phyloP scores from a whole-genome alignment of 805 yeast genomes.

The fission yeast (Schizosaccharomyces pombe) region ASM294v3 CU329670.1:4332501-4333000 shows the following conservation, averaged over 20 bases:
- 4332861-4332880: slow-evolving; percentile 3
- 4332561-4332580: slow-evolving; percentile 57
- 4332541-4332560: slow-evolving; percentile 57
- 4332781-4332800: not conserved
- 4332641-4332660: slow-evolving; percentile 55
- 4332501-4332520: slow-evolving; percentile 77
- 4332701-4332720: slow-evolving; percentile 71
- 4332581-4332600: slow-evolving; percentile 63
- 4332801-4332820: slow-evolving; percentile 2
- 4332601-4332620: slow-evolving; percentile 44
- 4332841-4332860: not conserved
- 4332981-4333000: too few species aligned
- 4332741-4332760: slow-evolving; percentile 1
- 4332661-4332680: slow-evolving; percentile 60
- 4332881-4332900: not conserved
- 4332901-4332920: not conserved
- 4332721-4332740: slow-evolving; percentile 37
- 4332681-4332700: slow-evolving; percentile 64
- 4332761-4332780: not conserved
- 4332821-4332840: not conserved
- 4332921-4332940: not conserved
- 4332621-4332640: slow-evolving; percentile 53
- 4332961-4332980: too few species aligned
- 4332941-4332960: not conserved
- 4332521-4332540: slow-evolving; percentile 80